Base-by-base conservation (phyloP, 2,329 filamentous ascomycete species). In the Chrysoporthe austroafricana region DNA sequence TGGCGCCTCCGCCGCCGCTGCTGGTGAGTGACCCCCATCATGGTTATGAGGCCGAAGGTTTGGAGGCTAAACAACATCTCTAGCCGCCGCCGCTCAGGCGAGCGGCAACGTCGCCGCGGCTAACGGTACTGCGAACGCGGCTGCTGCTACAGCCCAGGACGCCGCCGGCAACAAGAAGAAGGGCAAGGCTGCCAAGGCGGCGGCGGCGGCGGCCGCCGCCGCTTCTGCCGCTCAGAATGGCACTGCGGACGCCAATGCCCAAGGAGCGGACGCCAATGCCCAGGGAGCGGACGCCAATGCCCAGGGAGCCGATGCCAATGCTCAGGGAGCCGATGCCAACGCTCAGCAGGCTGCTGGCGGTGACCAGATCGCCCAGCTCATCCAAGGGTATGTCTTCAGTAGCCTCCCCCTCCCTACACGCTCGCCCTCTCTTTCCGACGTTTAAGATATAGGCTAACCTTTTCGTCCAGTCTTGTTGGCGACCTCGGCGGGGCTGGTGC, bases 1-100 rank as follows among this genome's bases (percentile, higher is more conserved):
- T 34, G 18, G 8, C 36, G 50, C 59, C 34, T 18, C 50, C 42
- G 39, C 52, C 32, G 56, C 52, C 26, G 56, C 13, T 32, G 59
- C 50, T 21, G 52, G 59, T 62, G 57, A 48, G 57, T 46, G 7
- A n/a, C 21, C 34, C n/a, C 14, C 16, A 5, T 21, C 18, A 13
- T 39, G 26, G 6, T 9, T 39, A 26, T 44, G 26, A 5, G 9
- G 16, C 42, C 11, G 16, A 32, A 14, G 4, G 5, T 13, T 4
- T 39, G 9, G 36, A 16, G 13, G 21, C 50, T 54, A 34, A 34
- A 32, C 14, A 34, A 21, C 18, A n/a, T 21, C n/a, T 26, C 14
- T 3, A 66, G 65, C 21, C 57, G 59, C 8, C 46, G 52, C 65
- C 34, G 57, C 42, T 59, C 57, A 50, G 52, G 59, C 48, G n/a